phyloP scores from a whole-genome alignment of 2,329 filamentous ascomycete genomes.

The Trichothecium sympodiale region DNA sequence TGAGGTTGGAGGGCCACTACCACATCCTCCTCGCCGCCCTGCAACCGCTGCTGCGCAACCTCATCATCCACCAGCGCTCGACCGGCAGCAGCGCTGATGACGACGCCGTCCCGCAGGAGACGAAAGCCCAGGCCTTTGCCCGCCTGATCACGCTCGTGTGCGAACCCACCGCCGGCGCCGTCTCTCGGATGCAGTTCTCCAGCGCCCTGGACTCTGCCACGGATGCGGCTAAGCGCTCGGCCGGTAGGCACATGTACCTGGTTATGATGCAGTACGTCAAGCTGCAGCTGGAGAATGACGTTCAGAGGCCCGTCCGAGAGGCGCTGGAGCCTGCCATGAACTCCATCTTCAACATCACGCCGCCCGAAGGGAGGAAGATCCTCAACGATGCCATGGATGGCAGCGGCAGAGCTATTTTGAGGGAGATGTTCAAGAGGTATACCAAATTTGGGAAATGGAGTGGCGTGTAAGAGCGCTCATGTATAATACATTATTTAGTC shows the following conservation, averaged over 20 bases:
- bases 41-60: constrained; percentile 42
- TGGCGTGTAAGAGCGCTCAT: constrained; percentile 31
- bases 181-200: constrained; percentile 33
- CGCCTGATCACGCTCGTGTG: constrained; percentile 48
- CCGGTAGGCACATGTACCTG: constrained; percentile 51
- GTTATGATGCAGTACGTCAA: constrained; percentile 49
- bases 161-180: constrained; percentile 45
- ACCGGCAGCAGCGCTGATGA: constrained; percentile 6
- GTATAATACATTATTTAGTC: not conserved
- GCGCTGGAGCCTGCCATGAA: constrained; percentile 47
- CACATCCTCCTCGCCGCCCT: constrained; percentile 44
- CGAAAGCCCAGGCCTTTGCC: constrained; percentile 39
- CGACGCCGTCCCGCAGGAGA: constrained; percentile 19
- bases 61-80: constrained; percentile 27
- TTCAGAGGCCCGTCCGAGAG: constrained; percentile 39
- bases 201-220: constrained; percentile 45
- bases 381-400: constrained; percentile 49
- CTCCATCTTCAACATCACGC: constrained; percentile 47
- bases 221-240: constrained; percentile 48
- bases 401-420: constrained; percentile 47
- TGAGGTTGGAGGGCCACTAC: constrained; percentile 51
- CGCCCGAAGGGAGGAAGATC: constrained; percentile 40
- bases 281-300: constrained; percentile 45
- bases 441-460: constrained; percentile 55
- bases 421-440: constrained; percentile 47